These are phyloP conservation scores for Syncephalis plumigaleata DNA, from an alignment of 371 early-diverging fungal genomes.

Conservation along the genomic window DNA sequence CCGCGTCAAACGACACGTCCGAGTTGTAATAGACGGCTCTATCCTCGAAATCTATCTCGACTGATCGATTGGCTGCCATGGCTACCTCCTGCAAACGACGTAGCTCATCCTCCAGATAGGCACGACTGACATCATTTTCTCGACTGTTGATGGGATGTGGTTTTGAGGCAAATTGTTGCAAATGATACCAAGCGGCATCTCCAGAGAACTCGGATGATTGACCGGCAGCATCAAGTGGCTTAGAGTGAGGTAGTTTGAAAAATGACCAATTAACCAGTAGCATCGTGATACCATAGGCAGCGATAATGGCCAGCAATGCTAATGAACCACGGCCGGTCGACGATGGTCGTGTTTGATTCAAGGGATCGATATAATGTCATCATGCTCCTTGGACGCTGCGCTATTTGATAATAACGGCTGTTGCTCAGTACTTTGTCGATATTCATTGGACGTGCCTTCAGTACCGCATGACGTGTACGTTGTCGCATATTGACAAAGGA, in stretches of 20 bases:
- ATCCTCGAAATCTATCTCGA: slow-evolving; percentile 23
- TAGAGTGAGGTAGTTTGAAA: slow-evolving; percentile 15
- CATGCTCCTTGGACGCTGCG: too few species aligned
- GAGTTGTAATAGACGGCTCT: slow-evolving; percentile 8
- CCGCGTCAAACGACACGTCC: slow-evolving; percentile 12
- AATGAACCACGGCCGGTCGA: too few species aligned
- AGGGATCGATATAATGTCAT: too few species aligned
- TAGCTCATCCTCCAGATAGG: slow-evolving; percentile 14
- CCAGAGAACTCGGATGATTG: slow-evolving; percentile 21
- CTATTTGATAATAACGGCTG: too few species aligned
- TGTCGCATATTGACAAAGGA: too few species aligned
- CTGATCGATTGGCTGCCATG: slow-evolving; percentile 10
- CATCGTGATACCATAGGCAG: too few species aligned
- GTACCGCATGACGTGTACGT: too few species aligned
- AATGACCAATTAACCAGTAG: too few species aligned
- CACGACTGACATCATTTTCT: slow-evolving; percentile 14
- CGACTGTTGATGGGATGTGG: slow-evolving; percentile 33
- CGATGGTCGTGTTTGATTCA: too few species aligned
- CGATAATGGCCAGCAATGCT: too few species aligned
- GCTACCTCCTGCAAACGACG: slow-evolving; percentile 19
- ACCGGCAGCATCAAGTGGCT: slow-evolving; percentile 21
- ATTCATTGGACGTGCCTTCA: too few species aligned
- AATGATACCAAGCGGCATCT: slow-evolving; percentile 28
- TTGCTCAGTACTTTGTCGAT: too few species aligned
- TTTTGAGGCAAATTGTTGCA: slow-evolving; percentile 21